Evolutionary conservation across 2,329 filamentous ascomycete species (phyloP), one percentile per base, ranked within the genome.

Genomic region (Ophiocordyceps sinensis): DNA sequence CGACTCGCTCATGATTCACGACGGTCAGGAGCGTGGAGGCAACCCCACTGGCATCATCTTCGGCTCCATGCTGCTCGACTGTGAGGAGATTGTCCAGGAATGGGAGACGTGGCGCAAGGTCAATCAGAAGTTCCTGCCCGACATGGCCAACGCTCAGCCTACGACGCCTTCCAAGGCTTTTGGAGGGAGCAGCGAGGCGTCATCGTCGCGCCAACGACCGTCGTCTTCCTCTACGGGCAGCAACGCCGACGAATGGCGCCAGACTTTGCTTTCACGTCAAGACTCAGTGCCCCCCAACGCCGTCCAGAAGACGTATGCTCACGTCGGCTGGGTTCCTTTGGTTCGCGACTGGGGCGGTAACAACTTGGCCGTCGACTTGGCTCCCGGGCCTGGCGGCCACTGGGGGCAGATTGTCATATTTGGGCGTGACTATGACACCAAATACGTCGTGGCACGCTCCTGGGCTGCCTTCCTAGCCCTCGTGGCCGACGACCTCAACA

Each of bases 321-420:
- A 98, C 61, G 81, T 87, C 2, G 83, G 80, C 40, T 98, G 91
- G 91, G 95, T 98, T 51, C 89, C 91, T 41, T 69, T 98, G 29
- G 89, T 88, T 44, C 84, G 91, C 51, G 91, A 98, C 61, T 98
- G 91, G 91, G 91, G 91, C 59, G 91, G 91, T 62, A 98, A 98
- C 74, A 93, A 94, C 67, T 71, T 98, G 54, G 89, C 88, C 15
- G 77, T 95, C 37, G 91, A 98, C 61, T 70, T 98, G 44, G 85
- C 88, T 7, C 91, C 91, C 19, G 91, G 91, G 3, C 85, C 89
- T 10, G 75, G 76, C 37, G 91, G 91, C 32, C 83, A 80, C 58
- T 98, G 91, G 89, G 91, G 91, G 41, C 91, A 98, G 60, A 78
- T 98, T 49, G 94, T 98, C 53, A 73, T 98, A 46, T 95, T 94